Evolutionary conservation across 2,329 filamentous ascomycete genomes (phyloP), one percentile per base, ranked within the genome.

Genomic region (Aspergillus pseudoviridinutans): DNA sequence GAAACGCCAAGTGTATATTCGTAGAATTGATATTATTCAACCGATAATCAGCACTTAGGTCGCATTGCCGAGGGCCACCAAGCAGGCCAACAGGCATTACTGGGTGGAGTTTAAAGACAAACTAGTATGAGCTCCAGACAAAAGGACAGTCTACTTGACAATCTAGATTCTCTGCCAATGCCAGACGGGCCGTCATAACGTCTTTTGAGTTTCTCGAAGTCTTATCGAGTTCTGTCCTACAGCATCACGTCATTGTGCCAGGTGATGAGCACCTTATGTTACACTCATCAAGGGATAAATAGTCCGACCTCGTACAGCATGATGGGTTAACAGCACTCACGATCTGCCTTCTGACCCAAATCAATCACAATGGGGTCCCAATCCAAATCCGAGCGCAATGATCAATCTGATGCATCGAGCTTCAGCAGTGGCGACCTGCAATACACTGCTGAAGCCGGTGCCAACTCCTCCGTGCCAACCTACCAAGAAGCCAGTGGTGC

Each of bases 401-500:
- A 44, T 24, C 14, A n/a, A 24, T 52, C 20, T 27, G 56, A 58
- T 2, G 47, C 32, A 1, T 12, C 50, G 17, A 61, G 59, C 24
- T 50, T 61, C 25, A 56, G 56, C 35, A 51, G 55, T 35, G 59
- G 54, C 22, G 52, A 44, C 25, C 49, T 63, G 46, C 54, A 63
- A 2, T 64, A 56, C 49, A 63, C 61, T 20, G 56, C 55, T 22
- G 58, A 57, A n/a, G 58, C 55, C 3, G 63, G 63, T 1, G 41
- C 44, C 1, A 87, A 87, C 62, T 78, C 76, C 17, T 74, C 78
- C 4, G 70, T 76, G 50, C 71, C 76, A 1, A 79, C 81, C 0
- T 86, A 85, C 61, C 84, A 87, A 63, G 85, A 87, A 65, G 84
- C 82, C 0, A 78, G 78, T 7, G 85, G 85, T 41, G 85, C 85